Base-by-base conservation (phyloP, 192 early-diverging fungal genomes). In the Cetraspora pellucida region DNA sequence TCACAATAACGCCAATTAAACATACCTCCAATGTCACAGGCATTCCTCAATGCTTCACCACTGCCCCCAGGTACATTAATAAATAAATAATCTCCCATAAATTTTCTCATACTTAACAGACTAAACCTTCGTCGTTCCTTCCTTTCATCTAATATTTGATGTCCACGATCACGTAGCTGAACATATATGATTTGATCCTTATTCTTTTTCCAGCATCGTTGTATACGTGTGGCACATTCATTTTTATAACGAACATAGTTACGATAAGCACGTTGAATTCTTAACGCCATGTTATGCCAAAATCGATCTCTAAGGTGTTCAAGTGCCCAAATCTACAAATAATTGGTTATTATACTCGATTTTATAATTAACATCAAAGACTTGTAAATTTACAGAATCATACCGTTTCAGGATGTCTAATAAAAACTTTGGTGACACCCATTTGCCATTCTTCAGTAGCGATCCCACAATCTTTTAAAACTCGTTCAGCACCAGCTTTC, bases 231-330 rank as follows among this genome's bases (percentile, higher is more conserved):
- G 1, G 93, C 93, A 63, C 87, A 89, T 59, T 86, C 87, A 50
- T 88, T 79, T 77, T 84, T 90, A 77, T 90, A 86, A 21, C 87
- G 85, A 79, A 90, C 82, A 87, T 94, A 94, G 68, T 87, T 81
- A 55, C 94, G 85, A 90, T 95, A 99, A 5, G 93, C 92, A 37
- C 92, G 85, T 81, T 98, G 97, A 72, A 99, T 98, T 61, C 94
- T 89, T 47, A 89, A 90, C 4, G 97, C 97, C 91, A 95, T 98
- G 70, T 86, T 89, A 80, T 99, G 95, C 91, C 95, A 99, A 85
- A 98, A 98, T 59, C 90, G 89, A 65, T 99, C 97, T 50, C 97
- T 92, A 80, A 91, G 82, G 78, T 92, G 93, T 86, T 99, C 97
- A 7, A 98, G 85, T 4, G 94, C 87, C 79, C 97, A 98, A 27